Base-by-base conservation (phyloP, 495 filamentous ascomycete species). In the Penicillium crystallinum region DNA sequence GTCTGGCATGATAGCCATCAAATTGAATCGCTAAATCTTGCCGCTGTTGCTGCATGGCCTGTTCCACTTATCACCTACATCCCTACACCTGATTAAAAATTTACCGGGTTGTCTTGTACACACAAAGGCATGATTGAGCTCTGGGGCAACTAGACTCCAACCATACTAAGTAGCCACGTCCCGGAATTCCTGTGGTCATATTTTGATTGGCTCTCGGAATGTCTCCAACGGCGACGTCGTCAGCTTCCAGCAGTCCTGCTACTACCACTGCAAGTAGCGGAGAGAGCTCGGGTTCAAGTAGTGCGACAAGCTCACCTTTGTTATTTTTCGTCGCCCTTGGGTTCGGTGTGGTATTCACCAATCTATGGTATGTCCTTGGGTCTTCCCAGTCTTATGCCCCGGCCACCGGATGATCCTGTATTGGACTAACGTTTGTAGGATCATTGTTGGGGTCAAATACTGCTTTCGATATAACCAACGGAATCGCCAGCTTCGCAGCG, bases 381-480 rank as follows among this genome's bases (percentile, higher is more conserved):
- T n/a, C 40, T 33, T 11, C 7, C 23, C 23, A 27, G 29, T n/a
- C 40, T 33, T 11, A 37, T 18, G 33, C n/a, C 11, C 18, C 10
- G n/a, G 31, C 29, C 27, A 18, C 4, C 27, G n/a, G 18, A 18
- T 17, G 40, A 27, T 57, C 22, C 48, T 29, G 14, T 39, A 35
- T 8, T 12, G 31, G 3, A 49, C 45, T 59, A 44, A 61, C 34
- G 31, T n/a, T 31, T 37, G 18, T 61, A 97, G 93, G 93, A 98
- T 98, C 66, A 98, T 98, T 62, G 93, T 98, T 57, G 93, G 93
- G 34, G 93, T 98, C 44, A 98, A 98, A 70, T 98, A 98, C 70
- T 98, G 93, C 71, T 98, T 98, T 68, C 81, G 93, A 46, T 97
- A 98, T 67, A 98, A 97, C 67, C 91, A 95, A 55, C 83, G 93